These are phyloP conservation scores for Macrophomina phaseolina DNA, from an alignment of 2,329 filamentous ascomycete species.

Conservation along the genomic window DNA sequence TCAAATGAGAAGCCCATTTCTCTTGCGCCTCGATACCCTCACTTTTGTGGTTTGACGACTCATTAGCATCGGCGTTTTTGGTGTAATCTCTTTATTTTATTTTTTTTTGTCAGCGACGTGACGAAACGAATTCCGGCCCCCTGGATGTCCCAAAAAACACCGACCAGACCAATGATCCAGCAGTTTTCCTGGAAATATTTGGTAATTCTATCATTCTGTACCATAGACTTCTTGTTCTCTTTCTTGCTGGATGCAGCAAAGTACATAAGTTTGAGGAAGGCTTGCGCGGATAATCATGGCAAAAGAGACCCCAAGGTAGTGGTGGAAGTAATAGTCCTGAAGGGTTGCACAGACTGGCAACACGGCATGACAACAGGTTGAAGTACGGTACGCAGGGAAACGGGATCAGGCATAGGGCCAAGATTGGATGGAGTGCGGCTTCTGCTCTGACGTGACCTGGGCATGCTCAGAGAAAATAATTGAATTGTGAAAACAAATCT, in stretches of 20 bases:
- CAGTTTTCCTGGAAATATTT: slow-evolving; percentile 6
- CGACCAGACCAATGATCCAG: slow-evolving; percentile 11
- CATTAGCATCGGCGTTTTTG: slow-evolving; percentile 29
- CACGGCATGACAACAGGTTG: neutral
- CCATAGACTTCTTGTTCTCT: slow-evolving; percentile 23
- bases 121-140: slow-evolving; percentile 17
- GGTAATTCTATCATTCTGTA: slow-evolving; percentile 26
- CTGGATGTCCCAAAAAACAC: slow-evolving; percentile 18
- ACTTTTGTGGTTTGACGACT: slow-evolving; percentile 24
- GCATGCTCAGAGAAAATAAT: slow-evolving; percentile 7
- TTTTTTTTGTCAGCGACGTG: slow-evolving; percentile 9
- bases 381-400: neutral
- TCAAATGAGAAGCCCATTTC: slow-evolving; percentile 22
- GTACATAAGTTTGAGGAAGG: slow-evolving; percentile 25
- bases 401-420: neutral
- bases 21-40: slow-evolving; percentile 24
- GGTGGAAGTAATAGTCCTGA: slow-evolving; percentile 8
- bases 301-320: neutral
- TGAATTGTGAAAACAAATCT: neutral
- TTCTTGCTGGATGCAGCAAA: slow-evolving; percentile 14
- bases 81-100: no score
- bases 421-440: slow-evolving; percentile 12
- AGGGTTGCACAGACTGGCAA: slow-evolving; percentile 18
- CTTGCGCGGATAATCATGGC: slow-evolving; percentile 1
- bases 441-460: neutral